Percentiles rank a stretch among this genome's conserved stretches.
phyloP scores from a whole-genome alignment of 2,329 filamentous ascomycete genomes.

The Fusarium coffeatum region DNA sequence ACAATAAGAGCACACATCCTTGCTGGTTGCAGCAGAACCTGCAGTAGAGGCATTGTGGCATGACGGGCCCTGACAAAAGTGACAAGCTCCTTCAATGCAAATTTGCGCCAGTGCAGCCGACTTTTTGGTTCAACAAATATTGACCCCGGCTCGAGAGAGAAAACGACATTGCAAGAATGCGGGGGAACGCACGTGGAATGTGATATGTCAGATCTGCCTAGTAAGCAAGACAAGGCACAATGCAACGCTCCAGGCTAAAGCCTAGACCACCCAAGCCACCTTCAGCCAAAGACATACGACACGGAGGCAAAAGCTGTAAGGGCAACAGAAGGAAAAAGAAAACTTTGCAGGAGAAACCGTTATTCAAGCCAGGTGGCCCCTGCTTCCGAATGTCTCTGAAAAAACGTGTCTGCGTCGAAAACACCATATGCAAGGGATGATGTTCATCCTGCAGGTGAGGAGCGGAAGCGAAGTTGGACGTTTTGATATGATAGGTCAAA shows the following conservation, averaged over 20 bases:
- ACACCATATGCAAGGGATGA: constrained; percentile 18
- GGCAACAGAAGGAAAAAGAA: constrained; percentile 5
- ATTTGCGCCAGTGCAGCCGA: constrained; percentile 23
- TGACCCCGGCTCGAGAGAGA: constrained; percentile 2
- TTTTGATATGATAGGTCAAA: constrained; percentile 14
- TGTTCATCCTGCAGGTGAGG: background rate
- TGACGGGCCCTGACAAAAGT: constrained; percentile 23
- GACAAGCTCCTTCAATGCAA: constrained; percentile 25
- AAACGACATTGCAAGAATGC: constrained; percentile 37
- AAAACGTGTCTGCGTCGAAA: constrained; percentile 35
- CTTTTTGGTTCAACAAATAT: constrained; percentile 20
- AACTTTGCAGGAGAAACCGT: constrained; percentile 9
- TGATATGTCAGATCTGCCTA: constrained; percentile 44
- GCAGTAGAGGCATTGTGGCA: constrained; percentile 36
- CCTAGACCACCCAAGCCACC: constrained; percentile 12
- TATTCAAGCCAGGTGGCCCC: constrained; percentile 25
- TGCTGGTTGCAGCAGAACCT: constrained; percentile 35
- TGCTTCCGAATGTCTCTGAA: constrained; percentile 35
- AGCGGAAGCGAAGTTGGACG: background rate
- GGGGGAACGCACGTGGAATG: constrained; percentile 35
- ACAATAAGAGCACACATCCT: constrained; percentile 19
- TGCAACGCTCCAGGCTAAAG: constrained; percentile 33
- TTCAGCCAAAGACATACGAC: constrained; percentile 8
- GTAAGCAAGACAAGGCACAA: constrained; percentile 40
- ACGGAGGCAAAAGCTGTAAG: constrained; percentile 10